These are phyloP conservation scores for Lactuca saligna DNA, from an alignment of 129 eudicot genomes.

Conservation along the genomic window DNA sequence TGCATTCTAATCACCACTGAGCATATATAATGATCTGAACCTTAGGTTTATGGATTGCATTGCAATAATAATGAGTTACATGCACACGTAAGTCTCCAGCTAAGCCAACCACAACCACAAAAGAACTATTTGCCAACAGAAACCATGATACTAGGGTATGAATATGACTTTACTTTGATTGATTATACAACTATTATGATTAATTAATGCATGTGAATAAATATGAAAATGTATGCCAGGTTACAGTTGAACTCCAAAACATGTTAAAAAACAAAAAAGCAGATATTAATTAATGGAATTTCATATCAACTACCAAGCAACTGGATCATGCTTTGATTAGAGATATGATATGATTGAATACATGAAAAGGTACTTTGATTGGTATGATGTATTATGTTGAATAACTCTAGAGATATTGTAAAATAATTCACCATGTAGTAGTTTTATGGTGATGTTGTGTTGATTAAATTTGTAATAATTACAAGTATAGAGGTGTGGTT, in stretches of 20 bases:
- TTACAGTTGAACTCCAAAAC: conserved; percentile 45
- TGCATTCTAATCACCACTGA: conserved; percentile 13
- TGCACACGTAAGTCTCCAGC: conserved; percentile 59
- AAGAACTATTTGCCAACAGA: conserved; percentile 40
- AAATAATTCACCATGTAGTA: conserved; percentile 3
- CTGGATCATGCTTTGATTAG: too few relatives aligned
- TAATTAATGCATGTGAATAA: background rate
- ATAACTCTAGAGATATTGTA: conserved; percentile 8
- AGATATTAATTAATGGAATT: background rate
- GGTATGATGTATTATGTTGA: conserved; percentile 23
- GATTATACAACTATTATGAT: background rate
- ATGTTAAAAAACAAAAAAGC: conserved; percentile 22
- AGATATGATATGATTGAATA: background rate
- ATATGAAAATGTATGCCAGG: conserved; percentile 28
- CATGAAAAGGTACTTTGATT: background rate
- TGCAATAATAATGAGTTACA: conserved; percentile 35
- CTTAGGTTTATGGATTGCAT: conserved; percentile 48
- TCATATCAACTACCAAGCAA: conserved; percentile 19
- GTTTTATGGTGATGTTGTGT: background rate
- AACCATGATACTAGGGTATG: conserved; percentile 60
- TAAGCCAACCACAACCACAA: conserved; percentile 63
- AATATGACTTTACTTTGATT: conserved; percentile 5
- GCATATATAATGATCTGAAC: conserved; percentile 12
- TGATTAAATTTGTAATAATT: conserved; percentile 24
- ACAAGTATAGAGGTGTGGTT: conserved; percentile 6